Percentiles rank a stretch among this genome's conserved stretches.
These are phyloP conservation scores for Diplodia intermedia DNA, from an alignment of 2,329 filamentous ascomycete genomes.

Conservation along the genomic window DNA sequence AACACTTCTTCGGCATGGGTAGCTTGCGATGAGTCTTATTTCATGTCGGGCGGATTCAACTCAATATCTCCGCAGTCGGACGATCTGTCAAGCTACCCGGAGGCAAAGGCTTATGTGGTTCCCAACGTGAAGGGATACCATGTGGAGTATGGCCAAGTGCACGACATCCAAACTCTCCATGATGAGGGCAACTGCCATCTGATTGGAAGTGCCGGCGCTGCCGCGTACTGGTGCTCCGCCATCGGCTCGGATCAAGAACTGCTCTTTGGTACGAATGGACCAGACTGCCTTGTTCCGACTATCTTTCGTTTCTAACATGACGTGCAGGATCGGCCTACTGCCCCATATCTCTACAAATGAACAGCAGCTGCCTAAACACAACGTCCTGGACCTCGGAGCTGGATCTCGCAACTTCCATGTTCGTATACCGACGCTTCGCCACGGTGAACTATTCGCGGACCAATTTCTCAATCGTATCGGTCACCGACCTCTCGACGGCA, in stretches of 20 bases:
- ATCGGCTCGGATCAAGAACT: conserved; percentile 17
- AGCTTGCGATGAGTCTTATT: conserved; percentile 24
- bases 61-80: conserved; percentile 21
- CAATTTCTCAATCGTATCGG: conserved; percentile 26
- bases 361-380: conserved; percentile 8
- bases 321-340: conserved; percentile 11
- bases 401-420: conserved; percentile 10
- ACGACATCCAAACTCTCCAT: conserved; percentile 12
- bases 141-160: conserved; percentile 16
- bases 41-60: conserved; percentile 23
- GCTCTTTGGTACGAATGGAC: conserved; percentile 13
- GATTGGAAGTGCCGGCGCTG: conserved; percentile 12
- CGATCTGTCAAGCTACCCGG: conserved; percentile 17
- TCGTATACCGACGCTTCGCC: conserved; percentile 24
- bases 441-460: conserved; percentile 20
- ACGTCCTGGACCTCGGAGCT: conserved; percentile 7
- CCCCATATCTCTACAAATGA: conserved; percentile 11
- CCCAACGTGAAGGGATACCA: conserved; percentile 22
- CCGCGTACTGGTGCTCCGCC: conserved; percentile 20
- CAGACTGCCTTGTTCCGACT: background rate
- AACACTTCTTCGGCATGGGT: conserved; percentile 1
- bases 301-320: background rate
- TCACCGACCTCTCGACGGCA: conserved; percentile 16
- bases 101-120: conserved; percentile 21
- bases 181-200: conserved; percentile 12